Evolutionary conservation across 2,329 filamentous ascomycete species (phyloP), one percentile per base, ranked within the genome.

Genomic region (Botrytis aclada): DNA sequence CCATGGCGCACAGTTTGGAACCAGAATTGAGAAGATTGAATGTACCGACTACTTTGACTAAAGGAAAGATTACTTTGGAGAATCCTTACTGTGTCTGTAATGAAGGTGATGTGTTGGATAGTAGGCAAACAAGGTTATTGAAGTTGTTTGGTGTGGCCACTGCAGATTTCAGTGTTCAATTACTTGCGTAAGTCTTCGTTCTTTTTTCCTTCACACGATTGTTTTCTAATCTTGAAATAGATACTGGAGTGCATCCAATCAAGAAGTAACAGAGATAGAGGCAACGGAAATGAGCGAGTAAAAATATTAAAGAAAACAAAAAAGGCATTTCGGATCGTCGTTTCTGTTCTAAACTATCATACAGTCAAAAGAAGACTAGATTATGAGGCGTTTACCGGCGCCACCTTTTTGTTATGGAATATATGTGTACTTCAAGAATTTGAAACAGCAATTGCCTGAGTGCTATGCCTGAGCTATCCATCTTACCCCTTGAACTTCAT

Each of bases 91-190:
- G 83, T 72, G 84, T 99, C 67, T 98, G 95, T 84, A 90, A 90
- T 80, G 91, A 94, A 82, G 96, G 95, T 18, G 89, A 98, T 81
- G 87, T 90, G 62, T 84, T 99, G 77, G 95, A 98, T 83, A 95
- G 93, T 77, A 88, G 95, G 79, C 96, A 99, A 87, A 98, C 96
- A 73, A 92, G 94, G 76, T 84, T 99, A 80, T 83, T 99, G 83
- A 98, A 98, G 88, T 87, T 97, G 79, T 98, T 99, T 84, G 92
- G 94, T 70, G 89, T 98, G 73, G 93, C 93, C 75, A 89, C 96
- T 83, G 93, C 94, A 73, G 94, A 98, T 84, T 99, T 99, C 85
- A 91, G 87, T 82, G 90, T 99, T 73, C 87, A 90, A 79, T 84
- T 97, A 77, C 84, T 92, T 82, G 95, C 94, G 80, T 92, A 87